Base-by-base conservation (phyloP, 495 filamentous ascomycete species). In the Viridothelium virens region DNA sequence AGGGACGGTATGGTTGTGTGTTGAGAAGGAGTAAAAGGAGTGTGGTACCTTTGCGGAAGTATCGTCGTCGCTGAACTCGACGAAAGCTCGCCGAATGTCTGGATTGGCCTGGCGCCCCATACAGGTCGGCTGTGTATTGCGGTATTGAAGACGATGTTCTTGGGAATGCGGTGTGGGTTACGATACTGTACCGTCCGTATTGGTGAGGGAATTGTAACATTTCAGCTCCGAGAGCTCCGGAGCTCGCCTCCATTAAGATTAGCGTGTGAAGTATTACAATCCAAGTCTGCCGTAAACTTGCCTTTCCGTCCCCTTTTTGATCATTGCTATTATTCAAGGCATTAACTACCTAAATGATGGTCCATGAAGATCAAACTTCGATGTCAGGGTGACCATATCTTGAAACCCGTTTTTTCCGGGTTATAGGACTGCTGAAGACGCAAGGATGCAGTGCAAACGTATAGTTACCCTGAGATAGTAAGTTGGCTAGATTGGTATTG, bases 41-140 rank as follows among this genome's bases (percentile, higher is more conserved):
- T 11, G 48, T 14, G 61, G 47, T 48, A 73, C 74, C 70, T 75
- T 75, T 37, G 74, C 70, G 10, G 74, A 70, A 62, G 70, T 74
- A 56, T 71, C 70, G 3, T 46, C 46, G 65, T 75, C 74, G 61
- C 72, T 69, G 65, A 70, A 75, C 62, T 75, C 74, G 7, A 61
- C 67, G 62, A 75, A 75, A 14, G 72, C 72, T 16, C 72, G 67
- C 47, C 70, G 65, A 61, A 75, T 75, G 37, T 75, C 74, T 12
- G 72, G 70, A 62, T 75, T 75, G n/a, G 74, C 74, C 56, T 67
- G 62, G 9, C 66, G 34, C 3, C 64, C 64, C 63, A 66, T 66
- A 5, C 41, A 44, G 41, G 41, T 44, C 41, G 56, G 56, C 14
- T 33, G 56, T n/a, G 11, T n/a, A 25, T 25, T 25, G 25, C 14